Base-by-base conservation (phyloP, 2,329 filamentous ascomycete species). In the Hypoxylon sp. region DNA sequence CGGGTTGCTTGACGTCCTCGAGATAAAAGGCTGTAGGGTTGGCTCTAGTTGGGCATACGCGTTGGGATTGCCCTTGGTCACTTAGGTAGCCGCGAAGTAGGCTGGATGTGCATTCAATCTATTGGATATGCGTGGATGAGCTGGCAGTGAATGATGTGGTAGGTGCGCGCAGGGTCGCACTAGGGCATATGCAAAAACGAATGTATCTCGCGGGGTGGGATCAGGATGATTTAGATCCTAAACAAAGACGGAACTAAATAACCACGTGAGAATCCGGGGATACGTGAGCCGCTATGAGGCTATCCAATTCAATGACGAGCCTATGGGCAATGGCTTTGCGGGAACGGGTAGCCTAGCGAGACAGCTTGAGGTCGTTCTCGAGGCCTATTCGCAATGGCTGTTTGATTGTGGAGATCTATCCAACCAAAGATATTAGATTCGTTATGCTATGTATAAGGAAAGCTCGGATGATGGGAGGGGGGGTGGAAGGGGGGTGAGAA, bases 51-150 rank as follows among this genome's bases (percentile, higher is more conserved):
- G 81, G 84, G 83, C 81, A 82, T 76, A 75, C 81, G 79, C 76
- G 79, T 80, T 79, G 78, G 77, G 76, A 77, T 72, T 73, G 69
- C 73, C 73, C 80, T 78, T 79, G 80, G 79, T 82, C 77, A 81
- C 80, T 81, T 78, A 79, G 80, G 79, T 81, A 81, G 79, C 80
- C 78, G 80, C 76, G 79, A 79, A 79, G 62, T 66, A 82, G 80
- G 80, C 79, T 80, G 79, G 80, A 80, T 82, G 81, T 80, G 78
- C 79, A 83, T 81, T 81, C 82, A 85, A 85, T 85, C 82, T 84
- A 86, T 85, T 86, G 82, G 84, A 82, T 84, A 85, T 86, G 85
- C 81, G 86, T 82, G 81, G 83, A 86, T 89, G 87, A 84, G 87
- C 84, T 89, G 87, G 87, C 87, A 89, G 76, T 81, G 76, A 77